Conservation (phyloP, 2,329 filamentous ascomycete species). For the Paraphoma sp. region DNA sequence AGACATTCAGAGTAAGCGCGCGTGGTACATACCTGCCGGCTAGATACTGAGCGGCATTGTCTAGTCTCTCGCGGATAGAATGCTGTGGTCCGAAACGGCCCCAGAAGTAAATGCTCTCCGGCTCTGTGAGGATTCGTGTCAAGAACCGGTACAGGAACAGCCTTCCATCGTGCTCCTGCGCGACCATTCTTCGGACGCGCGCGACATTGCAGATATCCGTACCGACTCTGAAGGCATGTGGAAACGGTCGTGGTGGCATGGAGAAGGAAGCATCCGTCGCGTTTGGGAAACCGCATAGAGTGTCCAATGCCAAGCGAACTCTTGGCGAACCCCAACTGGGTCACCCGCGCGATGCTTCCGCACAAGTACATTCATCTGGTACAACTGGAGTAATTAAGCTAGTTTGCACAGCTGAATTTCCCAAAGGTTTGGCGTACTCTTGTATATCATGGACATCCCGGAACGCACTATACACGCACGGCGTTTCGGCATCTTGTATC, state of each 20-base stretch:
- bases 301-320: background rate
- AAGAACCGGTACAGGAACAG: constrained; percentile 26
- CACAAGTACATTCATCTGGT: no score
- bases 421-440: no score
- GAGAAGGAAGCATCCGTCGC: background rate
- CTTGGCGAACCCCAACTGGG: background rate
- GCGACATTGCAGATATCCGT: constrained; percentile 78
- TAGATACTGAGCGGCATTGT: constrained; percentile 34
- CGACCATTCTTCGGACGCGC: constrained; percentile 68
- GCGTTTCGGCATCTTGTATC: no score
- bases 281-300: background rate
- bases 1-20: background rate
- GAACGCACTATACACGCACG: no score
- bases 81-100: constrained; percentile 29
- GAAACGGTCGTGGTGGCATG: constrained; percentile 63
- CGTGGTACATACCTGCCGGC: constrained; percentile 42
- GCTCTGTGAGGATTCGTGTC: constrained; percentile 35
- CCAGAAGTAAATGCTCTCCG: constrained; percentile 40
- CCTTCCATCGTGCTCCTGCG: constrained; percentile 13
- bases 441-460: no score
- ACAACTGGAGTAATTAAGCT: no score
- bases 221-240: constrained; percentile 72
- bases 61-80: constrained; percentile 13
- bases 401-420: no score
- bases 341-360: no score